A percentile compares a stretch with the other conserved stretches of the same genome.
phyloP scores from a whole-genome alignment of 2,329 filamentous ascomycete species.

The Paecilomyces sp. region DNA sequence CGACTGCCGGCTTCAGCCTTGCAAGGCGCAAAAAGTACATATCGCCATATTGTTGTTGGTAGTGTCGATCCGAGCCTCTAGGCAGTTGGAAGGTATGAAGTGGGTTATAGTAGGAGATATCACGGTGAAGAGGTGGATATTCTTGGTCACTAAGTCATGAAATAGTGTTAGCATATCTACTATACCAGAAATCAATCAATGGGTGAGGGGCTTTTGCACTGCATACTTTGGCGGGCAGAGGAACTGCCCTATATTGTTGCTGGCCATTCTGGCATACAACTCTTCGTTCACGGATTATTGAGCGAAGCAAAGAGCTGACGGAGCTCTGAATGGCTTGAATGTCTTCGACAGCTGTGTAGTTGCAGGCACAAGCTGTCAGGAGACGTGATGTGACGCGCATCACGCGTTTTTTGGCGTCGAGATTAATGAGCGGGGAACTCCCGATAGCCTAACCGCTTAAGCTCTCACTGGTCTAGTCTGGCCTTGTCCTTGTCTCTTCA shows the following conservation, averaged over 20 bases:
- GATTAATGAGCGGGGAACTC: not conserved
- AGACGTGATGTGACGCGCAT: slow-evolving; percentile 3
- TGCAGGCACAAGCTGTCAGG: not conserved
- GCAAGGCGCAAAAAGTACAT: slow-evolving; percentile 93
- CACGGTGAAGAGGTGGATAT: slow-evolving; percentile 44
- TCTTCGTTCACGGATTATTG: not conserved
- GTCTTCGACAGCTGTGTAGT: not conserved
- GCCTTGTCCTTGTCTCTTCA: not conserved
- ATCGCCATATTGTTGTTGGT: slow-evolving; percentile 92
- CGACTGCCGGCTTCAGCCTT: slow-evolving; percentile 77
- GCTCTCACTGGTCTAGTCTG: not conserved
- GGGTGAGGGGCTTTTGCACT: not conserved
- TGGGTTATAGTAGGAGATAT: slow-evolving; percentile 61
- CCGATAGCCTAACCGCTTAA: slow-evolving; percentile 2
- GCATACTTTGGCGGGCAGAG: slow-evolving; percentile 22
- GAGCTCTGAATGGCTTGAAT: not conserved
- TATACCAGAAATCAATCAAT: not conserved
- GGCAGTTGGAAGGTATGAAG: slow-evolving; percentile 68
- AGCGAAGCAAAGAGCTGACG: not conserved
- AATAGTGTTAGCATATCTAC: slow-evolving; percentile 3
- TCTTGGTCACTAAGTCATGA: slow-evolving; percentile 24
- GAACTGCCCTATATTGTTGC: slow-evolving; percentile 13
- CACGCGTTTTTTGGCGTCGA: slow-evolving; percentile 6
- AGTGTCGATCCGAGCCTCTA: slow-evolving; percentile 57
- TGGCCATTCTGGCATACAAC: slow-evolving; percentile 9